Percentiles rank a stretch among this genome's conserved stretches.
Conservation (phyloP, 192 early-diverging fungal genomes). For the Dissophora ornata region DNA sequence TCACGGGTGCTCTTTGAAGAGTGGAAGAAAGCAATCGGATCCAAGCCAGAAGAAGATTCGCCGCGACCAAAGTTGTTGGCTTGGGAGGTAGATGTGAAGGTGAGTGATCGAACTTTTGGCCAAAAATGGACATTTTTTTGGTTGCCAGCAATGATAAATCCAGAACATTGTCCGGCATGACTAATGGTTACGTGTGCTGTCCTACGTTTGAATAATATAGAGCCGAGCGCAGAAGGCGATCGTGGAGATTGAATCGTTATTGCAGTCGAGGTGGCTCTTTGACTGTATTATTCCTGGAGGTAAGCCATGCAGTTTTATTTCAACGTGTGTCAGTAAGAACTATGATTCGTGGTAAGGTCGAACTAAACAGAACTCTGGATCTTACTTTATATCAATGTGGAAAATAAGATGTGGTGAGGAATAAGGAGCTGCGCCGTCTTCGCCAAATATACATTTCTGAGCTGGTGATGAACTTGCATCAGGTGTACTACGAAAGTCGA, state of each 20-base stretch:
- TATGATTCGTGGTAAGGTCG: too few species aligned
- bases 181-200: background rate
- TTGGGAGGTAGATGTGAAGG: constrained; percentile 31
- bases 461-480: constrained; percentile 74
- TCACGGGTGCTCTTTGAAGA: constrained; percentile 23
- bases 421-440: constrained; percentile 56
- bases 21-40: constrained; percentile 10
- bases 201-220: background rate
- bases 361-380: too few species aligned
- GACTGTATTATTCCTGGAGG: constrained; percentile 33
- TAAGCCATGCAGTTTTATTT: too few species aligned
- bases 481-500: constrained; percentile 74
- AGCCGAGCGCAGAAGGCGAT: constrained; percentile 21
- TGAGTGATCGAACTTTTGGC: background rate
- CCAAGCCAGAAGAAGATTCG: background rate
- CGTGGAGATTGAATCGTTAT: constrained; percentile 30
- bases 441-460: constrained; percentile 74
- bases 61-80: constrained; percentile 1
- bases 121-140: background rate
- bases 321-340: too few species aligned
- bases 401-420: constrained; percentile 45
- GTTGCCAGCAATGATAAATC: too few species aligned
- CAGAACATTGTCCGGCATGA: too few species aligned
- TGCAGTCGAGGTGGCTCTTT: constrained; percentile 41
- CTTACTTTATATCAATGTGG: too few species aligned